A percentile compares a stretch with the other conserved stretches of the same genome.
These are phyloP conservation scores for Sambucus nigra DNA, from an alignment of 129 eudicot species.

Conservation along the genomic window DNA sequence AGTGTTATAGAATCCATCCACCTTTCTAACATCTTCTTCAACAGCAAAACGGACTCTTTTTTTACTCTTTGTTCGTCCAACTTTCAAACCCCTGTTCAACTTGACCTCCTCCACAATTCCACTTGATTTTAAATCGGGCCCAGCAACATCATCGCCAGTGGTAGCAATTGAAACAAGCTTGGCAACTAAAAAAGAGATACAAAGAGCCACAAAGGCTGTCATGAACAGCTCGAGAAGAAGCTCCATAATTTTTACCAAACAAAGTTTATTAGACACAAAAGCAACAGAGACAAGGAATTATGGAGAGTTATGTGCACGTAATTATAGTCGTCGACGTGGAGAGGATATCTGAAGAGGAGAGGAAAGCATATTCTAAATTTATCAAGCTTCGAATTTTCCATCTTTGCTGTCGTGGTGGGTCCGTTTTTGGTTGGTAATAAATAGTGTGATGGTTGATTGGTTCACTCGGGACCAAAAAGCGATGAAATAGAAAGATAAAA, in stretches of 20 bases:
- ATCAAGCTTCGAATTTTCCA: constrained; percentile 3
- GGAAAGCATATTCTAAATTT: constrained; percentile 64
- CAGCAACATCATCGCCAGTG: background rate
- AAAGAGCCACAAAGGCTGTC: constrained; percentile 27
- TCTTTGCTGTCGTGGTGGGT: background rate
- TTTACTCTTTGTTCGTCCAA: constrained; percentile 18
- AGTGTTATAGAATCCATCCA: constrained; percentile 3
- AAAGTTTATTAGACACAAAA: background rate
- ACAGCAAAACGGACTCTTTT: constrained; percentile 51
- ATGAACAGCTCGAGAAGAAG: constrained; percentile 29
- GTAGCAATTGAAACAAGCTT: constrained; percentile 22
- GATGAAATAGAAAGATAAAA: too few relatives aligned
- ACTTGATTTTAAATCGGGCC: background rate
- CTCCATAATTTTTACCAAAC: constrained; percentile 24
- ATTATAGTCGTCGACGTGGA: background rate
- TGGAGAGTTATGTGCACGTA: background rate
- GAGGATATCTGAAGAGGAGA: constrained; percentile 34
- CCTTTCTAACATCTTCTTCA: constrained; percentile 17
- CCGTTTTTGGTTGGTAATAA: background rate
- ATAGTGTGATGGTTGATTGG: background rate
- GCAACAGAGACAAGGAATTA: background rate
- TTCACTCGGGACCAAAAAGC: background rate
- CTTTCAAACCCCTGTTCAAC: constrained; percentile 17
- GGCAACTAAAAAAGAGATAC: constrained; percentile 26
- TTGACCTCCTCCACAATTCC: constrained; percentile 9